These are phyloP conservation scores for Trypanosoma grayi DNA, from an alignment of 208 protist genomes.

Conservation along the genomic window DNA sequence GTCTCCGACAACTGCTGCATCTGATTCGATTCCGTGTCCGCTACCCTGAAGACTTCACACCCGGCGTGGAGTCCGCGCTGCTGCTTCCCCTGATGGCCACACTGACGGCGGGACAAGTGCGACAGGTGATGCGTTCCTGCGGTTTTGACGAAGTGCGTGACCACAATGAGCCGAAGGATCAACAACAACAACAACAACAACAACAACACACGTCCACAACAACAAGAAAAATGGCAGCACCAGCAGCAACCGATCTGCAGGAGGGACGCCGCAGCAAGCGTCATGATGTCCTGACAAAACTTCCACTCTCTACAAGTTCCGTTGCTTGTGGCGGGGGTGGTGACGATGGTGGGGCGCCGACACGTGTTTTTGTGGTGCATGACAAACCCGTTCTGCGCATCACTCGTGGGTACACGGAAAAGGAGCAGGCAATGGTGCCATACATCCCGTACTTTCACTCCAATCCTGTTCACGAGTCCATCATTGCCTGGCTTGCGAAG, in stretches of 20 bases:
- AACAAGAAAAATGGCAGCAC: not conserved
- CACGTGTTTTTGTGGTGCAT: constrained; percentile 38
- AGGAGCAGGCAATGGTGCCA: constrained; percentile 84
- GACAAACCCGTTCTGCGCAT: constrained; percentile 41
- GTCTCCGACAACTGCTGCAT: constrained; percentile 69
- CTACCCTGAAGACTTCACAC: constrained; percentile 49
- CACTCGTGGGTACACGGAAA: constrained; percentile 45
- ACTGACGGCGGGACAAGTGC: constrained; percentile 62
- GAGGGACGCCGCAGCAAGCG: constrained; percentile 11
- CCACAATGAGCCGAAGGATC: not conserved
- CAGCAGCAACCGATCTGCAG: not conserved
- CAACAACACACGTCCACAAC: not conserved
- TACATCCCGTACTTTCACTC: constrained; percentile 86
- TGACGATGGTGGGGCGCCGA: not conserved
- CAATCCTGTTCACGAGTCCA: constrained; percentile 79
- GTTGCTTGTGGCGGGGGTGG: not conserved
- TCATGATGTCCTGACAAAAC: constrained; percentile 16
- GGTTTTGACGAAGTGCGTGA: constrained; percentile 28
- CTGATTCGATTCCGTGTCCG: constrained; percentile 54
- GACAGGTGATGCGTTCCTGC: constrained; percentile 46
- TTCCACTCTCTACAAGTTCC: not conserved
- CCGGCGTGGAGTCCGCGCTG: constrained; percentile 51
- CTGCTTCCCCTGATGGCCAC: constrained; percentile 74
- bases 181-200: constrained; percentile 2
- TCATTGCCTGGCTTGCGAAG: constrained; percentile 85